Conservation (phyloP, 1,139 yeast species). For the Komagataea norvegica region DNA sequence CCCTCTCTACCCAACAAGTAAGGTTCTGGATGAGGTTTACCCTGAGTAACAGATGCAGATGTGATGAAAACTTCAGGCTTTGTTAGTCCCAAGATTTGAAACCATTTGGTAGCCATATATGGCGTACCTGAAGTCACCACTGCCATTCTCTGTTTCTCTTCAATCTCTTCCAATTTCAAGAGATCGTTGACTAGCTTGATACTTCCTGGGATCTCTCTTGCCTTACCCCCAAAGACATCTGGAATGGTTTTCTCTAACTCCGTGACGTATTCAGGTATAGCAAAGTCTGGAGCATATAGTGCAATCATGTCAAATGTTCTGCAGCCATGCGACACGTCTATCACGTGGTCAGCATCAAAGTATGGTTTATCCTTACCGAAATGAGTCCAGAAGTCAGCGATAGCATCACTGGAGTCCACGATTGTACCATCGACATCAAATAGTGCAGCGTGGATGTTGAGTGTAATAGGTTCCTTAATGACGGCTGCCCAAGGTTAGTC, state of each 20-base stretch:
- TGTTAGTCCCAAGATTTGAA: conserved; percentile 55
- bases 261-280: conserved; percentile 57
- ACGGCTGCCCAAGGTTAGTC: too few species aligned
- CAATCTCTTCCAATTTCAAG: conserved; percentile 25
- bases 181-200: conserved; percentile 54
- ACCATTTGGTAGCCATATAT: conserved; percentile 77
- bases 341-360: conserved; percentile 68
- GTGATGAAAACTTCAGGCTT: conserved; percentile 72
- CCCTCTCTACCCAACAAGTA: conserved; percentile 64
- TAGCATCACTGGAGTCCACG: conserved; percentile 74
- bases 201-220: conserved; percentile 76
- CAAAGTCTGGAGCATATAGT: conserved; percentile 70
- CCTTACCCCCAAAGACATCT: conserved; percentile 62
- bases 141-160: conserved; percentile 47
- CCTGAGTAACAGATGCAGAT: conserved; percentile 43
- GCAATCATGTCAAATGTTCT: conserved; percentile 75
- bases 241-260: conserved; percentile 71
- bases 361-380: conserved; percentile 67
- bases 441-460: conserved; percentile 36
- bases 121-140: conserved; percentile 79
- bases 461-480: conserved; percentile 13
- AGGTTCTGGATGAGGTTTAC: conserved; percentile 77
- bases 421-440: conserved; percentile 85
- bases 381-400: conserved; percentile 75
- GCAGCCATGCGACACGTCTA: conserved; percentile 74